phyloP scores from a whole-genome alignment of 176 grass and related monocot species.

The Oryza meyeriana region DNA sequence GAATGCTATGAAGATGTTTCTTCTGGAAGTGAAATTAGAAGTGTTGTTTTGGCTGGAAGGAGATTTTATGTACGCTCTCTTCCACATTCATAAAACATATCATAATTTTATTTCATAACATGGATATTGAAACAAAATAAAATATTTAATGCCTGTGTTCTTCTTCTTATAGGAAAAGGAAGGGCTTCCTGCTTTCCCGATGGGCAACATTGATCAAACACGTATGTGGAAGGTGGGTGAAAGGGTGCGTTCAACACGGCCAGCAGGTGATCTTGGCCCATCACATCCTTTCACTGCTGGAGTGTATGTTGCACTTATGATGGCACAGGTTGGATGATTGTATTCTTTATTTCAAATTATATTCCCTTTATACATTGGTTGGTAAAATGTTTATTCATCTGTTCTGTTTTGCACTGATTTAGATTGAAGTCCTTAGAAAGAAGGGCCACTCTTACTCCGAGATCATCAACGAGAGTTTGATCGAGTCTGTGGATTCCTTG shows the following conservation, averaged over 20 bases:
- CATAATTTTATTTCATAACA: neutral
- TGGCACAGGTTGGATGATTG: slow-evolving; percentile 76
- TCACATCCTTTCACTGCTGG: slow-evolving; percentile 82
- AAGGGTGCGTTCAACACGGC: slow-evolving; percentile 60
- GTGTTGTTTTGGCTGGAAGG: slow-evolving; percentile 73
- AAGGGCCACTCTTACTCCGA: slow-evolving; percentile 83
- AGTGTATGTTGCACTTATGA: slow-evolving; percentile 82
- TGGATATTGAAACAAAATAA: neutral
- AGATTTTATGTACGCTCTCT: slow-evolving; percentile 62
- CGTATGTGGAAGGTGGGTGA: slow-evolving; percentile 85
- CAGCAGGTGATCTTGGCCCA: slow-evolving; percentile 60
- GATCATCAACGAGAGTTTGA: slow-evolving; percentile 89
- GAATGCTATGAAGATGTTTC: slow-evolving; percentile 84
- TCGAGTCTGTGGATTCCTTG: slow-evolving; percentile 83
- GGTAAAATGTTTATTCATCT: neutral
- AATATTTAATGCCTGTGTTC: neutral
- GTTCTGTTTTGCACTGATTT: neutral
- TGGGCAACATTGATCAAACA: slow-evolving; percentile 82
- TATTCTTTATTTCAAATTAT: neutral
- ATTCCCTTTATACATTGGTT: neutral
- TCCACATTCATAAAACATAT: neutral
- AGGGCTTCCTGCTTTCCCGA: slow-evolving; percentile 79
- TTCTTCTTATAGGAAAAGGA: slow-evolving; percentile 65
- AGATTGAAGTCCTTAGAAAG: slow-evolving; percentile 84
- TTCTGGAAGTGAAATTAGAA: slow-evolving; percentile 75